Percentiles rank a stretch among this genome's conserved stretches.
phyloP scores from a whole-genome alignment of 1,139 yeast species.

The Candida glucosophila region DNA sequence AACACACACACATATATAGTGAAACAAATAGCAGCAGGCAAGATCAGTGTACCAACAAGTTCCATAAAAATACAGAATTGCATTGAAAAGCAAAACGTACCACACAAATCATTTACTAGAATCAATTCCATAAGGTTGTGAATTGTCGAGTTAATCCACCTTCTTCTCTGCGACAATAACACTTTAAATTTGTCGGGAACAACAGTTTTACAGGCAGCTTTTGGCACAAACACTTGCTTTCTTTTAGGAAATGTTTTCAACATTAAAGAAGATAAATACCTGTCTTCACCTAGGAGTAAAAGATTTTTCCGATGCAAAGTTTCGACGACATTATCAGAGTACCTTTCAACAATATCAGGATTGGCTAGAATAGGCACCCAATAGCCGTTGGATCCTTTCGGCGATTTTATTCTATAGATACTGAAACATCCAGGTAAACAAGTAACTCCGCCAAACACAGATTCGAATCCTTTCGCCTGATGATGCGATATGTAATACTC shows the following conservation, averaged over 20 bases:
- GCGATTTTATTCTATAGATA: conserved; percentile 90
- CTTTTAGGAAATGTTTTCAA: conserved; percentile 88
- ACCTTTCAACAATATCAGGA: conserved; percentile 93
- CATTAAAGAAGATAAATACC: conserved; percentile 84
- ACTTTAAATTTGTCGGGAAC: conserved; percentile 82
- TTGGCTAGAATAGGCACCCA: conserved; percentile 97
- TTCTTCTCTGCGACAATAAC: conserved; percentile 86
- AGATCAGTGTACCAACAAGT: conserved; percentile 79
- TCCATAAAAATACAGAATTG: conserved; percentile 87
- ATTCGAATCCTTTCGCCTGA: conserved; percentile 92
- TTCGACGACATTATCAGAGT: conserved; percentile 80
- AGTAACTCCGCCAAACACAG: conserved; percentile 95
- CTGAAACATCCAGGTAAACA: conserved; percentile 98
- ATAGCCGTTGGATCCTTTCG: conserved; percentile 81
- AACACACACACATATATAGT: conserved; percentile 73
- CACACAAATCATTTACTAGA: conserved; percentile 85
- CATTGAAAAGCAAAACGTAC: conserved; percentile 96
- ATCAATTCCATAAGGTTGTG: conserved; percentile 91
- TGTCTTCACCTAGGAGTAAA: conserved; percentile 86
- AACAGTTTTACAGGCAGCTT: conserved; percentile 91
- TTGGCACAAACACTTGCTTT: conserved; percentile 83
- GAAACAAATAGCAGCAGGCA: conserved; percentile 87
- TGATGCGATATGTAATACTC: conserved; percentile 96
- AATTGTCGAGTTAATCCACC: conserved; percentile 97
- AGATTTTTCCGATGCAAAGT: conserved; percentile 88